phyloP scores from a whole-genome alignment of 139 green algal genomes.

The Tetradesmus lagerheimii region DNA sequence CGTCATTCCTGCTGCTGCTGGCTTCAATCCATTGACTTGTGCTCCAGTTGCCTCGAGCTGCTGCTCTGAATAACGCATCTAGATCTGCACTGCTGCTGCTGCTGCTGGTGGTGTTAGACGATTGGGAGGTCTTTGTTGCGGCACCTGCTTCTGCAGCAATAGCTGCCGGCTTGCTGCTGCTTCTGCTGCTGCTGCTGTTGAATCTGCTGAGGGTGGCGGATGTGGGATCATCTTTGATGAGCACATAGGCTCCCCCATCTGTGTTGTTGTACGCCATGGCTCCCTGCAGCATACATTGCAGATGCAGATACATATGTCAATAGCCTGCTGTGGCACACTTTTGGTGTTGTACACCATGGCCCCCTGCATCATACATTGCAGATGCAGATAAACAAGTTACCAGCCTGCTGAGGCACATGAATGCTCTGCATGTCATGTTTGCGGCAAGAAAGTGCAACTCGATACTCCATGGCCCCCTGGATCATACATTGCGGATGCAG shows the following conservation, averaged over 20 bases:
- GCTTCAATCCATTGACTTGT: conserved; percentile 8
- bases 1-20: conserved; percentile 16
- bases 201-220: background rate
- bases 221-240: conserved; percentile 4
- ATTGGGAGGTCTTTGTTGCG: no score
- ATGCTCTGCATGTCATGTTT: no score
- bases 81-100: background rate
- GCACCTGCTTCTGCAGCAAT: background rate
- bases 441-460: no score
- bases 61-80: background rate
- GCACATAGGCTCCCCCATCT: background rate
- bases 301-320: no score
- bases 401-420: no score
- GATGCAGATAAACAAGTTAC: no score
- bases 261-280: conserved; percentile 30
- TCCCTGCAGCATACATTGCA: conserved; percentile 11
- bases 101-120: no score
- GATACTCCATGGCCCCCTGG: no score
- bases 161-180: background rate
- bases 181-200: conserved; percentile 16
- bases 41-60: background rate
- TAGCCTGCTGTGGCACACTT: no score
- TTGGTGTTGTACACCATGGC: no score
- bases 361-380: no score
- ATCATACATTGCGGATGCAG: no score